Conservation (phyloP, 768 basidiomycete genomes). For the Paxillus involutus region DNA sequence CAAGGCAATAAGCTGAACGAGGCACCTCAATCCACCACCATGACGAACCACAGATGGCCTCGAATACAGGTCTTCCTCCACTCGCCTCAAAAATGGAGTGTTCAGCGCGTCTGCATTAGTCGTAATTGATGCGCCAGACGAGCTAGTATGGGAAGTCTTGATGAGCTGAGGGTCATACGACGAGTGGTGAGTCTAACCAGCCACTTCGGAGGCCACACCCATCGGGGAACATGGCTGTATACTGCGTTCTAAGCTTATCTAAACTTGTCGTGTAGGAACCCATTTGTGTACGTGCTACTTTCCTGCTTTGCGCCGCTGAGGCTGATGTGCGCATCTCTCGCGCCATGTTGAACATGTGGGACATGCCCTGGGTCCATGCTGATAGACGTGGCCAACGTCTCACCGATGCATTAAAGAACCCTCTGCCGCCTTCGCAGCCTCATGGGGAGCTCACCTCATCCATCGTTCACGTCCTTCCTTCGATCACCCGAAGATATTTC, state of each 20-base stretch:
- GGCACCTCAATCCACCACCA: too few relatives aligned
- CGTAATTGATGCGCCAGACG: too few relatives aligned
- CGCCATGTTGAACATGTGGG: not conserved
- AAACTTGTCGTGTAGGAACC: conserved; percentile 48
- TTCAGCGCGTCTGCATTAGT: too few relatives aligned
- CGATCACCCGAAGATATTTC: conserved; percentile 32
- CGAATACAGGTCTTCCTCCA: too few relatives aligned
- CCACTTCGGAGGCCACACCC: too few relatives aligned
- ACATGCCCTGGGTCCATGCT: not conserved
- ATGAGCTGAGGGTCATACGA: too few relatives aligned
- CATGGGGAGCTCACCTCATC: conserved; percentile 46
- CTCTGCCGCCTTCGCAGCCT: conserved; percentile 40
- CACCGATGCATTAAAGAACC: conserved; percentile 40
- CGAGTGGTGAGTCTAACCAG: conserved; percentile 49
- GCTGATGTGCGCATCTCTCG: not conserved
- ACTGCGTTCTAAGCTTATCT: not conserved
- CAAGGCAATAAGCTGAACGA: too few relatives aligned
- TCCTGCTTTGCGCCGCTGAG: not conserved
- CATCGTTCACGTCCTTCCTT: conserved; percentile 52
- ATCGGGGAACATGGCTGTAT: not conserved
- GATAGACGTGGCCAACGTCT: conserved; percentile 50
- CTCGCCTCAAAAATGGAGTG: too few relatives aligned
- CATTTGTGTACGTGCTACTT: conserved; percentile 54
- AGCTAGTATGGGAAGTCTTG: too few relatives aligned
- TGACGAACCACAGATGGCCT: too few relatives aligned